These are phyloP conservation scores for Pichia paraexigua DNA, from an alignment of 805 yeast genomes.

Conservation along the genomic window DNA sequence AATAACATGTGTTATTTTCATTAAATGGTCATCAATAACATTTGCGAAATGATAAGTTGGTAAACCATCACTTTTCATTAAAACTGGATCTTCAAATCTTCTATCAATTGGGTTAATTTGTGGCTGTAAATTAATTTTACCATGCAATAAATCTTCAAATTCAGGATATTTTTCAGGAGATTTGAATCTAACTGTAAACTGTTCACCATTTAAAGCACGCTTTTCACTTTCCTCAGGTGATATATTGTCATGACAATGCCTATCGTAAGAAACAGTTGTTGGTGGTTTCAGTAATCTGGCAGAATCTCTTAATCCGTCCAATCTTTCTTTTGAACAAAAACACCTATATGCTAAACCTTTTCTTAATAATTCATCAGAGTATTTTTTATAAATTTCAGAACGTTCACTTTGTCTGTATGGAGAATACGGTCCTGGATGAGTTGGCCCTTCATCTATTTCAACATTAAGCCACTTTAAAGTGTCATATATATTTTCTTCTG, in stretches of 20 bases:
- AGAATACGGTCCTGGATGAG: conserved; percentile 64
- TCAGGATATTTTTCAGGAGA: conserved; percentile 65
- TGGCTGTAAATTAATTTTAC: conserved; percentile 66
- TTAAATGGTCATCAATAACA: conserved; percentile 88
- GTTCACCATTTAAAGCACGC: conserved; percentile 29
- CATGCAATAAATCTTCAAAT: conserved; percentile 72
- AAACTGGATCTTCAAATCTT: conserved; percentile 82
- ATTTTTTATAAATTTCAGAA: conserved; percentile 50
- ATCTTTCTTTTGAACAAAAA: conserved; percentile 73
- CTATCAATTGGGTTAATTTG: conserved; percentile 63
- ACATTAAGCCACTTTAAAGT: conserved; percentile 74
- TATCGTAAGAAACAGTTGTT: conserved; percentile 84
- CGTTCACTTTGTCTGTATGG: conserved; percentile 88
- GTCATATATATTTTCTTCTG: conserved; percentile 73
- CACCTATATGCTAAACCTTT: conserved; percentile 79
- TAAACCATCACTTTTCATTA: conserved; percentile 85
- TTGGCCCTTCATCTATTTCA: conserved; percentile 78
- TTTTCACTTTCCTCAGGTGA: conserved; percentile 33
- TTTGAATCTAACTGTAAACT: conserved; percentile 61
- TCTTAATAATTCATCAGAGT: conserved; percentile 49
- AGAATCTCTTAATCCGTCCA: conserved; percentile 57
- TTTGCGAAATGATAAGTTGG: conserved; percentile 98
- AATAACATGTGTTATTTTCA: conserved; percentile 89
- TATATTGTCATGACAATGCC: conserved; percentile 54
- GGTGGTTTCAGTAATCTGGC: conserved; percentile 78